Conservation (phyloP, 768 basidiomycete genomes). For the Serendipita sp. region DNA sequence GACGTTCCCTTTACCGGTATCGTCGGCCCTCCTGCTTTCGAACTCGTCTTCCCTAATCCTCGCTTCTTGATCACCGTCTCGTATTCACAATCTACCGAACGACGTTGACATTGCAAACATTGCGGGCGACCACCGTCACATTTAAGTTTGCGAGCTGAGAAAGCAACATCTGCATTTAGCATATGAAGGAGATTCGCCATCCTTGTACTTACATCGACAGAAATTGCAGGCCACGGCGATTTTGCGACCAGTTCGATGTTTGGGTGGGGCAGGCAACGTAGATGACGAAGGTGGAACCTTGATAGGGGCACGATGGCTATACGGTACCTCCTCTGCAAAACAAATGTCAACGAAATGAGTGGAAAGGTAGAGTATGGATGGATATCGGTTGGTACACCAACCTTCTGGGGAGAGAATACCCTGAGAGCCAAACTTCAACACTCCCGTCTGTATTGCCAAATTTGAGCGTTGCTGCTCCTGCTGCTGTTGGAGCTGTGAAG, state of each 20-base stretch:
- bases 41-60: slow-evolving; percentile 58
- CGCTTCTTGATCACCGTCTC: slow-evolving; percentile 42
- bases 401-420: no score
- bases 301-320: no score
- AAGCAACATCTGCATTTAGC: slow-evolving; percentile 7
- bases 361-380: no score
- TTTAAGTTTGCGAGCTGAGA: slow-evolving; percentile 68
- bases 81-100: slow-evolving; percentile 66
- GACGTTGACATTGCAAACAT: slow-evolving; percentile 67
- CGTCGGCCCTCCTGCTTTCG: neutral
- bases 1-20: neutral
- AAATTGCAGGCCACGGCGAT: slow-evolving; percentile 85
- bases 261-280: neutral
- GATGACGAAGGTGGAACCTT: no score
- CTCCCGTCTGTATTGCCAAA: no score
- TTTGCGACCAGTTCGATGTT: slow-evolving; percentile 24
- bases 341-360: no score
- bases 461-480: no score
- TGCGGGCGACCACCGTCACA: slow-evolving; percentile 77
- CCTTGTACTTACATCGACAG: slow-evolving; percentile 68
- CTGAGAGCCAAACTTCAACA: no score
- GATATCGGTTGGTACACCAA: no score
- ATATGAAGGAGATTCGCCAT: no score
- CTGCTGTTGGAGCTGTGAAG: no score
- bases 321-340: no score